Evolutionary conservation across 1,139 yeast genomes (phyloP), one percentile per base, ranked within the genome.

Genomic region (Yamadazyma jaroonii): DNA sequence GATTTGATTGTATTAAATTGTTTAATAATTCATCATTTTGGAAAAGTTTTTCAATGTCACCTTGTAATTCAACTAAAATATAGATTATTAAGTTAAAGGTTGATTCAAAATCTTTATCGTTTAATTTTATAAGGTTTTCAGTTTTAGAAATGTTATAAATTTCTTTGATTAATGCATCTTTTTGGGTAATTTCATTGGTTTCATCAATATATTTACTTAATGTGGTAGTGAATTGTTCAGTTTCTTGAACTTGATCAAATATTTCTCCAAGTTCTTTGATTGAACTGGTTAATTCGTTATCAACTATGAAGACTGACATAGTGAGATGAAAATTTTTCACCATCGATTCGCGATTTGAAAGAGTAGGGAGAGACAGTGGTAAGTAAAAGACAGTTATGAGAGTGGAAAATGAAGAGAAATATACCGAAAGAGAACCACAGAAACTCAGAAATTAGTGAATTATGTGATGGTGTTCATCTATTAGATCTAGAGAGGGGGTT

Each of bases 251-350:
- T 9, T 60, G 56, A 46, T 70, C 75, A 40, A 71, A 57, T 34
- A 70, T 62, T 42, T 57, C 65, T 27, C 63, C 64, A 44, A 65
- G 67, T 49, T 71, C 76, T 39, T 51, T 55, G 41, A 70, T 60
- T 33, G 74, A 68, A 51, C 65, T 72, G 44, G 57, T 59, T 48
- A 72, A 57, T 47, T 66, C 73, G 52, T 61, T 69, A 47, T 72
- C 75, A 31, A 71, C 73, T 39, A 71, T 71, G 48, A 72, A 64
- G 44, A 70, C 76, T 30, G 77, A 68, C 74, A 69, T 68, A 34
- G 26, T 31, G 37, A 35, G 32, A 14, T 35, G 37, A 31, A 40
- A 36, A 33, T 17, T 36, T 38, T 43, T 43, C 37, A 38, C 37
- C 37, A 23, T 21, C 29, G 29, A 20, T 25, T 32, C 35, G 35